Base-by-base conservation (phyloP, 2,329 filamentous ascomycete genomes). In the Rutstroemia sp. region DNA sequence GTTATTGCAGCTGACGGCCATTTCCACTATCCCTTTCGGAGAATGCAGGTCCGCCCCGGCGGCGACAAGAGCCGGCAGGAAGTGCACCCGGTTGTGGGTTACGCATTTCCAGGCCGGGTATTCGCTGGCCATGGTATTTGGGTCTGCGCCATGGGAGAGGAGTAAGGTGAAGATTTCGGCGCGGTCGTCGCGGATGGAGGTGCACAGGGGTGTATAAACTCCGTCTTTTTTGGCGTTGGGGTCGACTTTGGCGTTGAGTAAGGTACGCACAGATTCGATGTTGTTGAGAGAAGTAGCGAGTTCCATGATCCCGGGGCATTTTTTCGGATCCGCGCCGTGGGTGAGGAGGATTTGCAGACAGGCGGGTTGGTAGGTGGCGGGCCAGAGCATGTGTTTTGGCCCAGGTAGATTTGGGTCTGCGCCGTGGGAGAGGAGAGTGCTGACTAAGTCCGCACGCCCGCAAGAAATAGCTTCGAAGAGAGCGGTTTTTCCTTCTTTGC, bases 31-130 rank as follows among this genome's bases (percentile, higher is more conserved):
- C 10, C 84, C 84, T 64, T 81, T 83, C 5, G 84, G 84, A 2
- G 72, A 76, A 62, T 76, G 70, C 0, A 85, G 73, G 60, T 86
- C 77, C 10, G 74, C 82, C 1, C 84, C 84, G 0, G 83, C 83
- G 6, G 78, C 76, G 0, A 85, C 72, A 0, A 88, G 73, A 5
- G 76, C 72, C 0, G 82, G 79, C 0, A 88, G 73, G 64, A 81
- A 80, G 17, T 86, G 80, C 0, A 79, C 71, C 23, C 83, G 77
- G 65, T 82, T 77, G 66, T 87, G 84, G 0, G 83, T 86, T 23
- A 88, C 77, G 59, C 83, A 87, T 67, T 87, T 87, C 75, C 83
- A 87, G 4, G 78, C 74, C 0, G 84, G 84, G 63, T 84, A 86
- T 64, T 87, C 84, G 47, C 79, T 77, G 0, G 83, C 82, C 6